Percentiles rank a stretch among this genome's conserved stretches.
Evolutionary conservation across 768 basidiomycete genomes (phyloP).

Genomic region (Mycena epipterygia): DNA sequence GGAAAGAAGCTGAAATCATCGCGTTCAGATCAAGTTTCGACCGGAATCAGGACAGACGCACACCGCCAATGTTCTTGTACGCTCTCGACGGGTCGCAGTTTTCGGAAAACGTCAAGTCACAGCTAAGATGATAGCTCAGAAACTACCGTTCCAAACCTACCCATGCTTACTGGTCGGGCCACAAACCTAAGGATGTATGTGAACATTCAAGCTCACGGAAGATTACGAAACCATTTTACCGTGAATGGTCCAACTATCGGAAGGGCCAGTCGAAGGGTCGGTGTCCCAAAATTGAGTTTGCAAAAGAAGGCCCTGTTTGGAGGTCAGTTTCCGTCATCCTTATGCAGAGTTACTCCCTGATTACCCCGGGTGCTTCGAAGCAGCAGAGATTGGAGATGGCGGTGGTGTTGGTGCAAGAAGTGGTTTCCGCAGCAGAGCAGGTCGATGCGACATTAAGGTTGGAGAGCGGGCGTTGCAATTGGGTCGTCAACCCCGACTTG

Average conservation of each 20-base stretch:
- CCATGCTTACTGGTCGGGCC: conserved; percentile 61
- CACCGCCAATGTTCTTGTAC: conserved; percentile 59
- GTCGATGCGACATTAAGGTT: background rate
- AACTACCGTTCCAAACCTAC: conserved; percentile 9
- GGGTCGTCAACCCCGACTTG: background rate
- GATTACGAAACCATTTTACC: conserved; percentile 46
- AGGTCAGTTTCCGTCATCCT: background rate
- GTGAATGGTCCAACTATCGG: conserved; percentile 71
- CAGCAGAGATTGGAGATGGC: conserved; percentile 35
- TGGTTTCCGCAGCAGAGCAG: conserved; percentile 11
- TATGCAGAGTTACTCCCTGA: background rate
- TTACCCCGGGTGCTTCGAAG: conserved; percentile 40
- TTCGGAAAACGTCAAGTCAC: conserved; percentile 33
- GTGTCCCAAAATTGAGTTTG: conserved; percentile 66
- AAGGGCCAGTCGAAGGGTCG: conserved; percentile 61
- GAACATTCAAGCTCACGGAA: conserved; percentile 1
- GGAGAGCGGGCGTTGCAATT: conserved; percentile 16
- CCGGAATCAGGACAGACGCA: conserved; percentile 38
- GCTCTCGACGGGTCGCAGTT: conserved; percentile 64
- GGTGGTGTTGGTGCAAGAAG: conserved; percentile 36
- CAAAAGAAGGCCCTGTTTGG: conserved; percentile 37
- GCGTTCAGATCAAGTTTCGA: background rate
- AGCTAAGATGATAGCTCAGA: background rate
- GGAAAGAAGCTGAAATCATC: conserved; percentile 62
- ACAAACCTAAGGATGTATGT: conserved; percentile 54